Percentiles rank a stretch among this genome's conserved stretches.
Conservation (phyloP, 1,139 yeast genomes). For the Debaryomyces subglobosus region DNA sequence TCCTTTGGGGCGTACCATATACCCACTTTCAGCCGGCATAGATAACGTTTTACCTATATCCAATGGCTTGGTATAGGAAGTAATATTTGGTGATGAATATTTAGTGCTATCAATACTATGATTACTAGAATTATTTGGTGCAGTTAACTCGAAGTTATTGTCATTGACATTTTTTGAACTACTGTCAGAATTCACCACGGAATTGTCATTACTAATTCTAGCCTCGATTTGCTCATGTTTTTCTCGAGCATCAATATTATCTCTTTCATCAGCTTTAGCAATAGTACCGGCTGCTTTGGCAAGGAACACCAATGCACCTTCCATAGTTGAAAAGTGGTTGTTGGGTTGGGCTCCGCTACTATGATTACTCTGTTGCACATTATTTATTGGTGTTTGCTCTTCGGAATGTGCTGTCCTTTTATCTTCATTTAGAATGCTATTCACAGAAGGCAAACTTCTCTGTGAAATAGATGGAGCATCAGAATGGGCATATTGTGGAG, state of each 20-base stretch:
- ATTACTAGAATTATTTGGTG: neutral
- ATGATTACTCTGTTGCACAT: neutral
- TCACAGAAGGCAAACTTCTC: constrained; percentile 3
- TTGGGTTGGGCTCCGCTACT: constrained; percentile 8
- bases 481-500: neutral
- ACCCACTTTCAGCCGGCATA: constrained; percentile 44
- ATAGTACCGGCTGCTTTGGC: constrained; percentile 79
- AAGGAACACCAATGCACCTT: constrained; percentile 68
- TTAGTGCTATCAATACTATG: neutral
- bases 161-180: neutral
- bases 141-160: neutral
- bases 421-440: constrained; percentile 5
- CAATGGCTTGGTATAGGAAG: constrained; percentile 19
- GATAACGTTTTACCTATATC: constrained; percentile 18
- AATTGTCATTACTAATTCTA: constrained; percentile 7
- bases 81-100: constrained; percentile 12
- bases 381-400: neutral
- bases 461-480: neutral
- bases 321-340: constrained; percentile 50
- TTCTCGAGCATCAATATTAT: constrained; percentile 65
- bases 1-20: constrained; percentile 57
- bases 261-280: constrained; percentile 67
- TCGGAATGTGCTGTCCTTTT: neutral
- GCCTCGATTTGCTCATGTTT: constrained; percentile 53
- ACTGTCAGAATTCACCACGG: constrained; percentile 1